Conservation (phyloP, 164 flowering plant genomes). For the Aristolochia fimbriata region DNA sequence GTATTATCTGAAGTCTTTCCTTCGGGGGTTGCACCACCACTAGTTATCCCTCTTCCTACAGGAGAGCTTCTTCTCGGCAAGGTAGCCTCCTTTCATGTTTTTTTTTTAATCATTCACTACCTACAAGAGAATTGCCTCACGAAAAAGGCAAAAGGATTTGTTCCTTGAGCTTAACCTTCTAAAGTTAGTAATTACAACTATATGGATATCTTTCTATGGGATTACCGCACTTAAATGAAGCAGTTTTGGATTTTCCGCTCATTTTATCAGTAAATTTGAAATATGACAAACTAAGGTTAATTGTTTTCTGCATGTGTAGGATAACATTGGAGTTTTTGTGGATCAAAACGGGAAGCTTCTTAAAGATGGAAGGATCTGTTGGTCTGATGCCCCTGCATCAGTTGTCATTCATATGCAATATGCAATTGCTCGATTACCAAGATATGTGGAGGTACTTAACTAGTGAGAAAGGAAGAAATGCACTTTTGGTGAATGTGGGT, state of each 20-base stretch:
- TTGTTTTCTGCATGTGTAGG: constrained; percentile 32
- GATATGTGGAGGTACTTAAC: constrained; percentile 74
- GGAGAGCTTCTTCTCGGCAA: constrained; percentile 93
- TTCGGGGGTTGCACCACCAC: constrained; percentile 85
- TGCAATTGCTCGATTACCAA: constrained; percentile 78
- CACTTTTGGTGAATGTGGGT: too few species aligned
- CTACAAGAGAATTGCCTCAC: too few species aligned
- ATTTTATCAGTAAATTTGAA: too few species aligned
- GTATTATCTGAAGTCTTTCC: constrained; percentile 77
- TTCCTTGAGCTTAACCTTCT: too few species aligned
- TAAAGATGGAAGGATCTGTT: constrained; percentile 86
- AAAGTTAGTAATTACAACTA: too few species aligned
- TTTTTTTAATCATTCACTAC: background rate
- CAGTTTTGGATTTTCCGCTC: too few species aligned
- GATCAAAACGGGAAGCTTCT: constrained; percentile 96
- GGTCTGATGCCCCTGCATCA: constrained; percentile 87
- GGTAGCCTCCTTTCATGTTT: constrained; percentile 28
- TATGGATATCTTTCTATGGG: too few species aligned
- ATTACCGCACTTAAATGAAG: too few species aligned
- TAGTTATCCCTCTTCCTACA: constrained; percentile 78
- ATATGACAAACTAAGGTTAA: background rate
- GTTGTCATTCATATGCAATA: constrained; percentile 78
- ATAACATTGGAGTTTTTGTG: constrained; percentile 90
- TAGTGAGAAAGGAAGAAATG: background rate
- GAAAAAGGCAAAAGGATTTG: too few species aligned